Percentiles rank a stretch among this genome's conserved stretches.
phyloP scores from a whole-genome alignment of 306 rosid species.

The Medicago truncatula region MtrunA17r5.0-ANR NC_053044.1:57227001-57227500 shows the following conservation, averaged over 20 bases:
- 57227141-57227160: not conserved
- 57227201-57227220: conserved; percentile 75
- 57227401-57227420: not conserved
- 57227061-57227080: too few species aligned
- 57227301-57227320: conserved; percentile 39
- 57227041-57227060: too few species aligned
- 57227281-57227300: conserved; percentile 34
- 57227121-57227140: not conserved
- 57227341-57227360: conserved; percentile 56
- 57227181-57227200: conserved; percentile 80
- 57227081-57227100: too few species aligned
- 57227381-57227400: conserved; percentile 12
- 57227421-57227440: not conserved
- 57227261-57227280: conserved; percentile 34
- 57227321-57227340: conserved; percentile 39
- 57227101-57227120: too few species aligned
- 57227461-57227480: conserved; percentile 59
- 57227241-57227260: conserved; percentile 41
- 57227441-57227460: conserved; percentile 16
- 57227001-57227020: too few species aligned
- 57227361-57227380: conserved; percentile 45
- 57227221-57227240: conserved; percentile 60
- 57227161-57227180: conserved; percentile 62
- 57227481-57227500: conserved; percentile 55
- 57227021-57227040: too few species aligned